phyloP scores from a whole-genome alignment of 2,329 filamentous ascomycete genomes.

The Dryadomyces sulphureus region DNA sequence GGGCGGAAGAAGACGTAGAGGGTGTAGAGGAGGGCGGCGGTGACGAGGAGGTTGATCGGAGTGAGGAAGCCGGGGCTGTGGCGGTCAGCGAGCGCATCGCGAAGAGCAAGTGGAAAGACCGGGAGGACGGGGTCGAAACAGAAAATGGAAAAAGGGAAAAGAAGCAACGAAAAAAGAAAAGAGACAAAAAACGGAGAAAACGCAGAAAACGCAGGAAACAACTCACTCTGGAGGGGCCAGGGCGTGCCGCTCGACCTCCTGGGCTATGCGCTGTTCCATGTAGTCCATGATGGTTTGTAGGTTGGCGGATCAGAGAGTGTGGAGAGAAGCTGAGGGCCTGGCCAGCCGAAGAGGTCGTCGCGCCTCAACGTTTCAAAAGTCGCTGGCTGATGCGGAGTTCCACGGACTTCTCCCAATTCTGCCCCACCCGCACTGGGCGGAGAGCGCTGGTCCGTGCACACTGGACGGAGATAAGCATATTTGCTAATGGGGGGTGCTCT shows the following conservation, averaged over 20 bases:
- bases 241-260: conserved; percentile 32
- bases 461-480: neutral
- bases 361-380: no score
- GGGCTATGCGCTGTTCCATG: conserved; percentile 38
- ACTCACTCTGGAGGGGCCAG: conserved; percentile 6
- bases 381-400: neutral
- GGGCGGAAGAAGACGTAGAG: conserved; percentile 41
- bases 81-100: neutral
- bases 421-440: neutral
- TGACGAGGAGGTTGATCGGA: conserved; percentile 48
- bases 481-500: no score
- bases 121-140: no score
- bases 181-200: neutral
- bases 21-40: conserved; percentile 40
- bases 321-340: neutral
- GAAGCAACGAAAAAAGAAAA: neutral
- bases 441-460: neutral
- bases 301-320: neutral
- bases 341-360: no score
- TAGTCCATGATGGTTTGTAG: conserved; percentile 37
- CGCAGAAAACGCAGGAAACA: neutral
- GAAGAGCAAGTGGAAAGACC: no score
- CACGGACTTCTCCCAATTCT: neutral
- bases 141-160: no score
- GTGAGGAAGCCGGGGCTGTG: conserved; percentile 33